A percentile compares a stretch with the other conserved stretches of the same genome.
Conservation (phyloP, 768 basidiomycete genomes). For the Amanita pallidorosea region DNA sequence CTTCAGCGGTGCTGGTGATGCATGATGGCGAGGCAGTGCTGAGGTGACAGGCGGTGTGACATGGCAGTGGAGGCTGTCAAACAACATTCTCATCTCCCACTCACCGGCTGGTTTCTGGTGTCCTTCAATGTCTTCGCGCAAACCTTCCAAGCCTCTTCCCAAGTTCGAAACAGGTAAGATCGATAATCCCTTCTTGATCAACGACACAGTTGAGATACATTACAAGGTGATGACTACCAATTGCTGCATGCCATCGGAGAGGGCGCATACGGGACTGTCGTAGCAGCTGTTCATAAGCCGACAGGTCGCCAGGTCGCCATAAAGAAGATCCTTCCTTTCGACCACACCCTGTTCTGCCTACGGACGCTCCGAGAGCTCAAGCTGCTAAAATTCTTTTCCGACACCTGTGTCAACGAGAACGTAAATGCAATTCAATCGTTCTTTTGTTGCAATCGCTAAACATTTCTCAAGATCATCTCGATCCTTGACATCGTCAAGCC, state of each 20-base stretch:
- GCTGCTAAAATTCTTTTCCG: conserved; percentile 68
- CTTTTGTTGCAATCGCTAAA: neutral
- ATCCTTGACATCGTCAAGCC: conserved; percentile 92
- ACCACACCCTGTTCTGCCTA: conserved; percentile 89
- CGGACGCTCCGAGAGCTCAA: conserved; percentile 85
- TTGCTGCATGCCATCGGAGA: conserved; percentile 85
- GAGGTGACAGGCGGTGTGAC: too few species aligned
- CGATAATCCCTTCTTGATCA: conserved; percentile 12
- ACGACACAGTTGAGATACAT: conserved; percentile 28
- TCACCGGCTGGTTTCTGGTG: conserved; percentile 1
- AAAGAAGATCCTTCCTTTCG: conserved; percentile 92
- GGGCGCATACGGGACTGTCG: conserved; percentile 91
- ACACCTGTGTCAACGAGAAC: neutral
- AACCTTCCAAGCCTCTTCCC: conserved; percentile 1
- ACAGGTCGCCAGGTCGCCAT: conserved; percentile 86
- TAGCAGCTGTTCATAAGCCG: conserved; percentile 68
- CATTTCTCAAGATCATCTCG: conserved; percentile 65
- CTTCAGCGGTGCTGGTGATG: too few species aligned
- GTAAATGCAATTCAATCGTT: neutral
- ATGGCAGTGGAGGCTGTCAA: too few species aligned
- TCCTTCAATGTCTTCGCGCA: conserved; percentile 2
- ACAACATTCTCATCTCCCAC: too few species aligned
- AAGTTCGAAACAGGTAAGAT: conserved; percentile 6
- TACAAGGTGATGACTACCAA: conserved; percentile 41
- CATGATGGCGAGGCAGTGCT: too few species aligned